Evolutionary conservation across 2,329 filamentous ascomycete genomes (phyloP).

Genomic region (Hymenoscyphus linearis): DNA sequence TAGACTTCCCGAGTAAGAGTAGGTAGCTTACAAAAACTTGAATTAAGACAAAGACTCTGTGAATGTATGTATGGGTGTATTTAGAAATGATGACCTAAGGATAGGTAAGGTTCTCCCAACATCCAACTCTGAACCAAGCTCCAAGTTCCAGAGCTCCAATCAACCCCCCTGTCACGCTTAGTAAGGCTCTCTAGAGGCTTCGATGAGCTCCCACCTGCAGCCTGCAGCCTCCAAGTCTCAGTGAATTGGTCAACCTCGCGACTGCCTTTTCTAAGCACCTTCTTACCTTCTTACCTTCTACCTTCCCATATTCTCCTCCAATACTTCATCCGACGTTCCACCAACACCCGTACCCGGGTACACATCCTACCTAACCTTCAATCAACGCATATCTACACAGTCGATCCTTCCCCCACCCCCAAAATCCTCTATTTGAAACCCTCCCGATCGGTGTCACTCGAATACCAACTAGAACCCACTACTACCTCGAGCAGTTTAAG

Average conservation of each 20-base stretch:
- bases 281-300: too few relatives aligned
- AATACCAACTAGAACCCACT: background rate
- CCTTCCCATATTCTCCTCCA: background rate
- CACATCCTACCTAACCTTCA: too few relatives aligned
- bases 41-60: too few relatives aligned
- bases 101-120: background rate
- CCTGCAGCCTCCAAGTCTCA: too few relatives aligned
- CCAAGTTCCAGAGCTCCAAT: background rate
- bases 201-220: background rate
- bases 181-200: background rate
- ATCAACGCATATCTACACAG: too few relatives aligned
- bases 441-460: too few relatives aligned
- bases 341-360: too few relatives aligned
- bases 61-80: background rate
- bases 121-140: background rate
- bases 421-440: too few relatives aligned
- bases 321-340: background rate
- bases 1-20: background rate
- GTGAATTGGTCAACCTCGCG: background rate
- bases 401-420: too few relatives aligned
- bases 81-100: background rate
- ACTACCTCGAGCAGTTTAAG: constrained; percentile 11
- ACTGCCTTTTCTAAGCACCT: background rate
- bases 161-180: background rate
- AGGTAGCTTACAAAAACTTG: too few relatives aligned